Percentiles rank a stretch among this genome's conserved stretches.
These are phyloP conservation scores for Gaeumannomyces sp. DNA, from an alignment of 2,329 filamentous ascomycete species.

Conservation along the genomic window DNA sequence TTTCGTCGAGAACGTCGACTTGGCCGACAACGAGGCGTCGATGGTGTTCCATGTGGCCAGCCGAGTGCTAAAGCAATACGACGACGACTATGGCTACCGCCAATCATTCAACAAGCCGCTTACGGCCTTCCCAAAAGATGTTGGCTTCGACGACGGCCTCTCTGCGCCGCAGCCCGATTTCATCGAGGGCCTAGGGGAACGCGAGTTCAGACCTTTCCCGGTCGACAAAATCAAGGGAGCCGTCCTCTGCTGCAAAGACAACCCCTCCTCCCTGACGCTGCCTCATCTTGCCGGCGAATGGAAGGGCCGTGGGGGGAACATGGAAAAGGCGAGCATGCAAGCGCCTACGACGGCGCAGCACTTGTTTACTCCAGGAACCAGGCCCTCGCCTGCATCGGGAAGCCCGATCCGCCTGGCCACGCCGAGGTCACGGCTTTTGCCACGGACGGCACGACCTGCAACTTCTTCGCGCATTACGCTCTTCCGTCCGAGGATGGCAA, in stretches of 20 bases:
- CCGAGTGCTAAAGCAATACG: conserved; percentile 16
- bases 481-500: conserved; percentile 12
- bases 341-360: conserved; percentile 21
- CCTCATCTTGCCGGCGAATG: conserved; percentile 24
- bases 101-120: conserved; percentile 15
- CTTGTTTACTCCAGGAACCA: conserved; percentile 22
- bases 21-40: conserved; percentile 15
- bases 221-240: conserved; percentile 16
- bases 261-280: conserved; percentile 17
- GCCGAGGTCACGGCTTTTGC: conserved; percentile 22
- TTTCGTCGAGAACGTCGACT: conserved; percentile 13
- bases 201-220: conserved; percentile 13
- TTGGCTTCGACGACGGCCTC: conserved; percentile 22
- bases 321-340: conserved; percentile 16
- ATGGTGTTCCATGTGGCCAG: conserved; percentile 12
- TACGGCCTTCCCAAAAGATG: conserved; percentile 19
- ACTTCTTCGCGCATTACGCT: conserved; percentile 23
- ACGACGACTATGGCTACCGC: conserved; percentile 8
- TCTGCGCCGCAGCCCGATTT: conserved; percentile 24
- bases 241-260: conserved; percentile 15
- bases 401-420: conserved; percentile 16
- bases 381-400: conserved; percentile 18
- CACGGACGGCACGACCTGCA: conserved; percentile 20
- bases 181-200: conserved; percentile 20
- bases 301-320: conserved; percentile 10